Percentiles rank a stretch among this genome's conserved stretches.
Conservation (phyloP, 2,329 filamentous ascomycete species). For the Colletotrichum falcatum region DNA sequence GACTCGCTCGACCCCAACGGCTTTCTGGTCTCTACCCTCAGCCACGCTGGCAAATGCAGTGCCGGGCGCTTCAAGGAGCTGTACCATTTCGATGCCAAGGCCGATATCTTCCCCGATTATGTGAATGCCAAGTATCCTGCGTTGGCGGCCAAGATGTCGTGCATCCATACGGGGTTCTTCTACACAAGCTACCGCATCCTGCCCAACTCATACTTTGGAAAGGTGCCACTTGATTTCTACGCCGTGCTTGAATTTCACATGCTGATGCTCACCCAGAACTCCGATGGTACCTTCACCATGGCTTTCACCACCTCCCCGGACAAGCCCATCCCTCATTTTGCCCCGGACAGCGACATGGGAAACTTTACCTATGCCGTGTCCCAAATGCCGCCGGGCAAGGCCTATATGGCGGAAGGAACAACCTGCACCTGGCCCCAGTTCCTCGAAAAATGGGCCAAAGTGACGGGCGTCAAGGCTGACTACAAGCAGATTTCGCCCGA, state of each 20-base stretch:
- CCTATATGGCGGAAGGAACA: slow-evolving; percentile 62
- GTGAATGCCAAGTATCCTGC: slow-evolving; percentile 56
- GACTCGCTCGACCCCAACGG: slow-evolving; percentile 59
- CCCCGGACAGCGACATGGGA: slow-evolving; percentile 60
- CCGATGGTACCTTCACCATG: slow-evolving; percentile 60
- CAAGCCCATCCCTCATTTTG: slow-evolving; percentile 57
- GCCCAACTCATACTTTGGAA: slow-evolving; percentile 59
- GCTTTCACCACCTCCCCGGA: slow-evolving; percentile 57
- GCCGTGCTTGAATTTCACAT: slow-evolving; percentile 34
- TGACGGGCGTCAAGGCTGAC: slow-evolving; percentile 49
- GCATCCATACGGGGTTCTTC: slow-evolving; percentile 63
- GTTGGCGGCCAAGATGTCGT: slow-evolving; percentile 63
- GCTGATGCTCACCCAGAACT: slow-evolving; percentile 41
- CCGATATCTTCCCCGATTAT: slow-evolving; percentile 61
- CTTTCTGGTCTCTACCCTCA: slow-evolving; percentile 64
- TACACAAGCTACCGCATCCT: slow-evolving; percentile 61
- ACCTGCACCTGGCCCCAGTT: slow-evolving; percentile 61
- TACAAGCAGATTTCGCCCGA: slow-evolving; percentile 57
- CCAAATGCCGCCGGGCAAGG: slow-evolving; percentile 61
- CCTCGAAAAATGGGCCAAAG: slow-evolving; percentile 55
- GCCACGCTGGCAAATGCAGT: slow-evolving; percentile 60
- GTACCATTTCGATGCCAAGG: slow-evolving; percentile 67
- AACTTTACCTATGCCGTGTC: slow-evolving; percentile 61
- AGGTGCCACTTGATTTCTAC: slow-evolving; percentile 49
- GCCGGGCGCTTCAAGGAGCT: slow-evolving; percentile 59